Evolutionary conservation across 129 eudicot genomes (phyloP).

Genomic region (Tagetes patula): DNA sequence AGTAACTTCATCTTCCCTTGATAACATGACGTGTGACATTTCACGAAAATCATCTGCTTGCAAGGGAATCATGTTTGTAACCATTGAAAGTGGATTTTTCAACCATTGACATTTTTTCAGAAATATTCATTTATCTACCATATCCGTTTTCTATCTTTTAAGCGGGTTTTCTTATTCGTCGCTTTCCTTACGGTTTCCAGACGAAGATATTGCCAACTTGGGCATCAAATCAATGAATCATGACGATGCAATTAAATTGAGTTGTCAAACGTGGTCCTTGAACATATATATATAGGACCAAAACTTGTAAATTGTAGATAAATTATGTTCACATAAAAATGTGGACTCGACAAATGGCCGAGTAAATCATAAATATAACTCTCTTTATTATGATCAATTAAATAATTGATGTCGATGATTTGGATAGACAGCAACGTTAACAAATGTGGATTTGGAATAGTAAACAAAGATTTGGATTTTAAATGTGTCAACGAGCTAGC

Average conservation of each 20-base stretch:
- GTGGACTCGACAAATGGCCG: too few species aligned
- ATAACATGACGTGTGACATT: too few species aligned
- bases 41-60: too few species aligned
- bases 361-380: too few species aligned
- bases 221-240: constrained; percentile 15
- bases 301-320: too few species aligned
- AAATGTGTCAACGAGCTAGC: background rate
- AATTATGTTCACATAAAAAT: too few species aligned
- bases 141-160: background rate
- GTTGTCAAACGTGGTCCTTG: constrained; percentile 26
- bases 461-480: constrained; percentile 3
- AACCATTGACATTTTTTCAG: constrained; percentile 21
- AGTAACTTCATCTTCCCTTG: too few species aligned
- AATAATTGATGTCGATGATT: constrained; percentile 1
- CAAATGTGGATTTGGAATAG: background rate
- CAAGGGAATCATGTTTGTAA: background rate
- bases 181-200: constrained; percentile 24
- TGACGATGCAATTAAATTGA: constrained; percentile 1
- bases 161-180: constrained; percentile 18
- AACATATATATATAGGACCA: background rate
- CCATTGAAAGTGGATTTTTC: background rate
- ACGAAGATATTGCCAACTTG: constrained; percentile 27
- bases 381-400: background rate
- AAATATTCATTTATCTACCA: background rate
- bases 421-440: background rate